Base-by-base conservation (phyloP, 805 yeast species). In the Kregervanrija delftensis region DNA sequence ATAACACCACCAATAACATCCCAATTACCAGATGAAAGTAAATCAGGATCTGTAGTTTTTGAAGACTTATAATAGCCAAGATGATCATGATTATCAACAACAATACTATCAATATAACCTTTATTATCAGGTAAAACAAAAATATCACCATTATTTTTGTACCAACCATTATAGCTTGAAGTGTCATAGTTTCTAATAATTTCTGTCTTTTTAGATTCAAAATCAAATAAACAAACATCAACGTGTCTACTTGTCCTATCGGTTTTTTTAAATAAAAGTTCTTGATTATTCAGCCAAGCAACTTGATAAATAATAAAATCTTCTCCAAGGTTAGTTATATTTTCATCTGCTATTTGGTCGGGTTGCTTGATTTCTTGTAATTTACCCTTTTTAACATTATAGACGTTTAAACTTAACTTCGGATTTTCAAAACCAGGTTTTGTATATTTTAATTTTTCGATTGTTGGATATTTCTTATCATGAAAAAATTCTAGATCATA, bases 391-490 rank as follows among this genome's bases (percentile, higher is more conserved):
- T 47, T 46, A 5, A 76, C 22, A 43, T 69, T 64, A 50, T 69
- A 79, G 10, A 72, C 59, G 37, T 68, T 60, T 8, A 84, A 58
- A 4, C 73, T 63, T 3, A 81, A 66, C 6, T 57, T 56, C 0
- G 95, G 91, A 54, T 82, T 81, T 0, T 65, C 51, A 30, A 71
- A 70, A 0, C 93, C 93, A 1, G 91, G 85, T 56, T 81, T 83
- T 1, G 95, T 90, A 58, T 86, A 86, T 50, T 76, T 79, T 42
- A 83, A 60, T 10, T 61, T 50, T 17, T 69, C 63, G 9, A 63
- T 51, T 4, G 56, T 53, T 1, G 86, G 86, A 55, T 81, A 82
- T 40, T 67, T 51, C 1, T 49, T 50, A 13, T 64, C 53, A 1
- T 74, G 71, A 54, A 71, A 85, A 45, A 66, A 71, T 41, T 80